Conservation (phyloP, 106 monocot genomes). For the Ottelia alismoides region DNA sequence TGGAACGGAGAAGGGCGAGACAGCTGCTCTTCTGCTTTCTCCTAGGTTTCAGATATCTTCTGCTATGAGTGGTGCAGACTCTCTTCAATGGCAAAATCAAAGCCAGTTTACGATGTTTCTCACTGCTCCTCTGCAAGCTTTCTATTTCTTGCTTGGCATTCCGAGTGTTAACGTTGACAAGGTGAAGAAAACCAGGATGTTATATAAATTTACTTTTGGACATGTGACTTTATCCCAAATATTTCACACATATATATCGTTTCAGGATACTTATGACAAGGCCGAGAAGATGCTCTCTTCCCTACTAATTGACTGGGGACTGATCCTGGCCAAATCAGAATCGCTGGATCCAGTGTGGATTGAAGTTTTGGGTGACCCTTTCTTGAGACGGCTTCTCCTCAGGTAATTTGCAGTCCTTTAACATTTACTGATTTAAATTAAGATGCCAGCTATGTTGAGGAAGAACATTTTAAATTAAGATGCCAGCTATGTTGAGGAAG, state of each 20-base stretch:
- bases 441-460: too few relatives aligned
- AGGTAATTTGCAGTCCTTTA: too few relatives aligned
- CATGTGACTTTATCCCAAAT: too few relatives aligned
- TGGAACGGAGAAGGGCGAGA: constrained; percentile 77
- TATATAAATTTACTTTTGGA: too few relatives aligned
- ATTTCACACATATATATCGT: too few relatives aligned
- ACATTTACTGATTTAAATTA: too few relatives aligned
- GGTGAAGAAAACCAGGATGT: too few relatives aligned
- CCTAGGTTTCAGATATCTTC: constrained; percentile 35
- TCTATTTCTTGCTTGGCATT: constrained; percentile 47
- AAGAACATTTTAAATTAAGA: too few relatives aligned
- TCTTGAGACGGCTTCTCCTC: constrained; percentile 78
- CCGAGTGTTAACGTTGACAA: constrained; percentile 35
- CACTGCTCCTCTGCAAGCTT: constrained; percentile 81
- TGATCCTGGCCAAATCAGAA: constrained; percentile 25
- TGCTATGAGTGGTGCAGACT: constrained; percentile 15
- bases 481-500: too few relatives aligned
- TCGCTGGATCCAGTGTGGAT: constrained; percentile 65
- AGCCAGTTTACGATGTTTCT: constrained; percentile 87
- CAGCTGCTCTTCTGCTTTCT: constrained; percentile 66
- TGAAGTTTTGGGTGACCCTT: constrained; percentile 74
- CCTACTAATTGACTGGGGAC: constrained; percentile 50
- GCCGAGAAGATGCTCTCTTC: constrained; percentile 57
- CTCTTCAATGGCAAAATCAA: constrained; percentile 27
- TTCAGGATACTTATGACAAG: constrained; percentile 63